A percentile compares a stretch with the other conserved stretches of the same genome.
Evolutionary conservation across 2,329 filamentous ascomycete genomes (phyloP).

Genomic region (Neocucurbitaria cava): DNA sequence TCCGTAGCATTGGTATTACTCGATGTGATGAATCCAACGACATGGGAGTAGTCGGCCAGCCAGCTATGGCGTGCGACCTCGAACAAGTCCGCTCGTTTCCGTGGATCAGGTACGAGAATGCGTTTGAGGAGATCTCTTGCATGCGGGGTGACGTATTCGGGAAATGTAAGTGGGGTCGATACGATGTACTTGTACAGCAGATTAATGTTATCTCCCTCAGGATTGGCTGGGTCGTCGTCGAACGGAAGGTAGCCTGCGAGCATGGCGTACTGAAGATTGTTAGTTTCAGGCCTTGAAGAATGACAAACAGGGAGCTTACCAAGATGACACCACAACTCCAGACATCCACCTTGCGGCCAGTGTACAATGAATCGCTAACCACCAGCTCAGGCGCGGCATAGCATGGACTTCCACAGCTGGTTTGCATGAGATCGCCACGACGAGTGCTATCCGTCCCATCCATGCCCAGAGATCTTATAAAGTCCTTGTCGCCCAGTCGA

Average conservation of each 20-base stretch:
- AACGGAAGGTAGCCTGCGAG: conserved; percentile 96
- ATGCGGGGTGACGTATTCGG: conserved; percentile 97
- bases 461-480: conserved; percentile 83
- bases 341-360: conserved; percentile 95
- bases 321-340: conserved; percentile 99
- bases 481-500: conserved; percentile 84
- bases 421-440: conserved; percentile 97
- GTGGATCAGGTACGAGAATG: conserved; percentile 92
- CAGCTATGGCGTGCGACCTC: conserved; percentile 98
- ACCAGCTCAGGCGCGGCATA: conserved; percentile 97
- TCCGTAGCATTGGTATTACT: conserved; percentile 87
- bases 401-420: conserved; percentile 96
- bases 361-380: conserved; percentile 96
- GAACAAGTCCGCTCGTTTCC: conserved; percentile 93
- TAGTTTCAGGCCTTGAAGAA: conserved; percentile 8
- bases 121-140: conserved; percentile 89
- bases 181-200: conserved; percentile 99
- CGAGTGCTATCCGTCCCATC: conserved; percentile 80
- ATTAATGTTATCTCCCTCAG: conserved; percentile 99
- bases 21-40: conserved; percentile 96
- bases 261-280: conserved; percentile 83
- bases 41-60: conserved; percentile 95
- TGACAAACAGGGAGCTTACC: conserved; percentile 64
- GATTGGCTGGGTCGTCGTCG: conserved; percentile 97
- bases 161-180: conserved; percentile 94